phyloP scores from a whole-genome alignment of 2,329 filamentous ascomycete genomes.

The Penicillium sp. region DNA sequence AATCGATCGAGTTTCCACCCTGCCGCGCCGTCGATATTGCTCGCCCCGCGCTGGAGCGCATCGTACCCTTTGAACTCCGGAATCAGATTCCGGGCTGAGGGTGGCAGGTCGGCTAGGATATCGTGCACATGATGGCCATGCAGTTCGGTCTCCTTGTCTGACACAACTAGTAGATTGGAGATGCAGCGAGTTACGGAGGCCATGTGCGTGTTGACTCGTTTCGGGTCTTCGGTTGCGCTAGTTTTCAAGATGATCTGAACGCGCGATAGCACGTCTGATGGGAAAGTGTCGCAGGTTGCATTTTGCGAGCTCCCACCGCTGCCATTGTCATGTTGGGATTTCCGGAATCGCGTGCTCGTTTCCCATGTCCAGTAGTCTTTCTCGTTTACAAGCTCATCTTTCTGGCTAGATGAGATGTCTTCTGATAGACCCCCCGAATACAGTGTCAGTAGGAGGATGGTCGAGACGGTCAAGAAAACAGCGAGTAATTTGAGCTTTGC shows the following conservation, averaged over 20 bases:
- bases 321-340: background rate
- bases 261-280: constrained; percentile 33
- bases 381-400: background rate
- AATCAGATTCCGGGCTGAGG: constrained; percentile 29
- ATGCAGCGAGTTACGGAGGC: constrained; percentile 25
- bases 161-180: constrained; percentile 12
- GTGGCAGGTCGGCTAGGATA: constrained; percentile 42
- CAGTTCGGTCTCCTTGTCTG: constrained; percentile 40
- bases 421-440: background rate
- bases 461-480: background rate
- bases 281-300: constrained; percentile 20
- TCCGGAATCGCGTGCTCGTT: constrained; percentile 14
- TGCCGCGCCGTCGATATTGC: constrained; percentile 27
- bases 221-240: constrained; percentile 38
- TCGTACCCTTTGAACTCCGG: constrained; percentile 38
- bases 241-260: constrained; percentile 45
- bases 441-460: constrained; percentile 4
- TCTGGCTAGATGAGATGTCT: background rate
- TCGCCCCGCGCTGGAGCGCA: constrained; percentile 32
- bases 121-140: constrained; percentile 40
- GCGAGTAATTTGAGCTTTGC: constrained; percentile 6
- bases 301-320: background rate
- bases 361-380: constrained; percentile 21
- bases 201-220: constrained; percentile 42
- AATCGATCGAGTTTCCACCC: constrained; percentile 51